A percentile compares a stretch with the other conserved stretches of the same genome.
These are phyloP conservation scores for Eucalyptus regnans DNA, from an alignment of 345 rosid genomes.

Conservation along the genomic window DNA sequence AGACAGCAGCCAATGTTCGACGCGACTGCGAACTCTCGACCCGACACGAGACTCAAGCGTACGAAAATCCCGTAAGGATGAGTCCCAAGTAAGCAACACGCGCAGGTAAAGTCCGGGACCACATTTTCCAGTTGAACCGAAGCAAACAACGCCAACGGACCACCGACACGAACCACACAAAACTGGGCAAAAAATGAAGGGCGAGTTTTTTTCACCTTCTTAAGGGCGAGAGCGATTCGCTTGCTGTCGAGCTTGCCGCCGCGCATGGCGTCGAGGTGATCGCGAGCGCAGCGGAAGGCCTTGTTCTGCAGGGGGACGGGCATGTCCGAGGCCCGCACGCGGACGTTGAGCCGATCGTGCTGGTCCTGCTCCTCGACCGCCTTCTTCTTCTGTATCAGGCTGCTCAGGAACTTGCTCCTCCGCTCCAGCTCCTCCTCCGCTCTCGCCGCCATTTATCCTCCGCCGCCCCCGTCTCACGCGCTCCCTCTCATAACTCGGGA, in stretches of 20 bases:
- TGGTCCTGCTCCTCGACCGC: conserved; percentile 54
- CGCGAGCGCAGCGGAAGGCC: conserved; percentile 74
- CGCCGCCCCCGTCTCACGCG: not conserved
- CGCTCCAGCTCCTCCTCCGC: conserved; percentile 88
- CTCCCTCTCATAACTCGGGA: not conserved
- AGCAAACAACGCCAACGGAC: not conserved
- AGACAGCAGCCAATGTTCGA: not conserved
- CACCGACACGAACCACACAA: not conserved
- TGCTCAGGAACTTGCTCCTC: conserved; percentile 75
- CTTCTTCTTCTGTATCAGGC: conserved; percentile 90
- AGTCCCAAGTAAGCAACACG: not conserved
- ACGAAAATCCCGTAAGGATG: not conserved
- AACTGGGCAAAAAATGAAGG: not conserved
- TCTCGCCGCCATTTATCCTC: conserved; percentile 1
- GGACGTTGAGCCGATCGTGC: conserved; percentile 39
- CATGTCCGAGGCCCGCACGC: conserved; percentile 88
- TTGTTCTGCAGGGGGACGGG: conserved; percentile 48
- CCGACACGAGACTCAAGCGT: not conserved
- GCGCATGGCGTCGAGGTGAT: conserved; percentile 65
- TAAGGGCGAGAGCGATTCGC: conserved; percentile 83
- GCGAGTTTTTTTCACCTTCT: conserved; percentile 35
- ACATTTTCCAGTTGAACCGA: not conserved
- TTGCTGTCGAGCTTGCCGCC: conserved; percentile 78
- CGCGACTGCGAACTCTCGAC: not conserved
- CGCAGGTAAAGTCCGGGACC: not conserved